Evolutionary conservation across 2,329 filamentous ascomycete species (phyloP).

Genomic region (Alternaria angustiovoidea): DNA sequence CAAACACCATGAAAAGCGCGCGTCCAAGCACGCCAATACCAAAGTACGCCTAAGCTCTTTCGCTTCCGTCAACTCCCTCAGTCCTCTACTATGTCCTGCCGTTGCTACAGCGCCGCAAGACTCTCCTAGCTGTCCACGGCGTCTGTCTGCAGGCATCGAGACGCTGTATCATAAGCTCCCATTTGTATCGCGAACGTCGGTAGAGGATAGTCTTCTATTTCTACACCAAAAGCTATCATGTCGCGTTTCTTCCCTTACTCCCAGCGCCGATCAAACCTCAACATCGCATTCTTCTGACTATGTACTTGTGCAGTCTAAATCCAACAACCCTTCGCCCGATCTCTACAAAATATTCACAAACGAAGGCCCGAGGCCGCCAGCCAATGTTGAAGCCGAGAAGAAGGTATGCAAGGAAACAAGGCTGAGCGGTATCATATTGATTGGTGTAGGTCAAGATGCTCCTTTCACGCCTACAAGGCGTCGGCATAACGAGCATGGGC

Average conservation of each 20-base stretch:
- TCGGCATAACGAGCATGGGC: conserved; percentile 65
- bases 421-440: conserved; percentile 10
- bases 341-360: conserved; percentile 72
- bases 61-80: conserved; percentile 25
- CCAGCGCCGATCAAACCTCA: conserved; percentile 20
- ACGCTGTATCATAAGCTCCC: conserved; percentile 37
- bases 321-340: conserved; percentile 48
- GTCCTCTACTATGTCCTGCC: conserved; percentile 19
- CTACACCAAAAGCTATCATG: conserved; percentile 26
- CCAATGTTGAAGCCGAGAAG: conserved; percentile 65
- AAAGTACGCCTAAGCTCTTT: conserved; percentile 43
- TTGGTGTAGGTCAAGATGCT: conserved; percentile 61
- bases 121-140: conserved; percentile 12
- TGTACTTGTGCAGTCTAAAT: conserved; percentile 35
- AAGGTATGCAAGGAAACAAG: conserved; percentile 47
- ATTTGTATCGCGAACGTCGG: conserved; percentile 23
- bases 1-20: conserved; percentile 56
- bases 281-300: conserved; percentile 37
- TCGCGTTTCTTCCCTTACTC: conserved; percentile 20
- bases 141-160: conserved; percentile 29
- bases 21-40: conserved; percentile 40
- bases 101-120: conserved; percentile 16
- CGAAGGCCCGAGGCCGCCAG: conserved; percentile 59
- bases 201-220: conserved; percentile 29
- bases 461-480: conserved; percentile 59